Percentiles rank a stretch among this genome's conserved stretches.
These are phyloP conservation scores for Fusarium chaquense DNA, from an alignment of 2,329 filamentous ascomycete genomes.

Conservation along the genomic window DNA sequence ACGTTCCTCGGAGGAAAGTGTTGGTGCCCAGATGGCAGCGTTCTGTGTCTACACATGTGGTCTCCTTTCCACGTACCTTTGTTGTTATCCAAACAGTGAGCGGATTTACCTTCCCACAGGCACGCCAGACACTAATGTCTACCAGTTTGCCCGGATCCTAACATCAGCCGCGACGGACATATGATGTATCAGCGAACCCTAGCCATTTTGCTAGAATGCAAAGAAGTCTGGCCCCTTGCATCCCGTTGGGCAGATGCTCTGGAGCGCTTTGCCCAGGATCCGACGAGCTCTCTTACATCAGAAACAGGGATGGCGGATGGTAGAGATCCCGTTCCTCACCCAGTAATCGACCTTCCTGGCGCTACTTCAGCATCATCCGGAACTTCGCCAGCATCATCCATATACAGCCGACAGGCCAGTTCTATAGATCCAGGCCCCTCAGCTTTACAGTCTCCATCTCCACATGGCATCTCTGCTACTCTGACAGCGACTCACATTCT, in stretches of 20 bases:
- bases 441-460: slow-evolving; percentile 26
- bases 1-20: slow-evolving; percentile 60
- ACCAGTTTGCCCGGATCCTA: slow-evolving; percentile 59
- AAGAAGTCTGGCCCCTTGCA: slow-evolving; percentile 65
- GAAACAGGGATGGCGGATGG: slow-evolving; percentile 66
- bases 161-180: slow-evolving; percentile 56
- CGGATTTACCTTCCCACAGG: not conserved
- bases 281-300: slow-evolving; percentile 55
- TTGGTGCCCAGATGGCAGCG: slow-evolving; percentile 66
- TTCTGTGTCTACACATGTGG: slow-evolving; percentile 69
- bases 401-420: slow-evolving; percentile 26
- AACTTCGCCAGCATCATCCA: slow-evolving; percentile 38
- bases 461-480: slow-evolving; percentile 30
- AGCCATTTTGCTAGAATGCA: slow-evolving; percentile 61
- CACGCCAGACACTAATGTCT: slow-evolving; percentile 15
- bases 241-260: slow-evolving; percentile 65
- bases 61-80: slow-evolving; percentile 64
- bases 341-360: slow-evolving; percentile 30
- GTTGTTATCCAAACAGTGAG: slow-evolving; percentile 64
- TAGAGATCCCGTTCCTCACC: slow-evolving; percentile 50
- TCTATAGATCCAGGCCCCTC: slow-evolving; percentile 26
- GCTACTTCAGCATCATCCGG: slow-evolving; percentile 23
- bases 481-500: slow-evolving; percentile 17
- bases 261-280: slow-evolving; percentile 60
- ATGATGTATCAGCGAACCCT: slow-evolving; percentile 61